These are phyloP conservation scores for Citrullus colocynthis DNA, from an alignment of 306 rosid species.

Conservation along the genomic window DNA sequence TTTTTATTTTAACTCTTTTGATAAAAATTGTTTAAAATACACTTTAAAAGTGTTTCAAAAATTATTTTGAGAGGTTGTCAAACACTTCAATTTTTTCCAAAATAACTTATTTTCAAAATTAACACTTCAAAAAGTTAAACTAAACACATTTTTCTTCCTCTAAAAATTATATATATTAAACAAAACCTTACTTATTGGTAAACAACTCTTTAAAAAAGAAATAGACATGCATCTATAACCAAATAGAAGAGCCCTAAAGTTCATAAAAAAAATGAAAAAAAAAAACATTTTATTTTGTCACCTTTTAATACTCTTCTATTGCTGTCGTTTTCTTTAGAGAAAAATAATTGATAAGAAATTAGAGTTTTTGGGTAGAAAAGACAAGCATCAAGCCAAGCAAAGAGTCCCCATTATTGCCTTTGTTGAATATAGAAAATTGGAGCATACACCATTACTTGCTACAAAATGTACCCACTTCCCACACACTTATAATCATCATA, in stretches of 20 bases:
- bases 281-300: background rate
- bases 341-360: background rate
- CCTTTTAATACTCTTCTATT: background rate
- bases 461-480: background rate
- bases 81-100: too few species aligned
- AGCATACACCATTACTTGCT: background rate
- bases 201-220: too few species aligned
- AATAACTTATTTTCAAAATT: too few species aligned
- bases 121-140: too few species aligned
- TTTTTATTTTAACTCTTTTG: too few species aligned
- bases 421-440: background rate
- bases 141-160: too few species aligned
- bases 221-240: too few species aligned
- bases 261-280: background rate
- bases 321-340: background rate
- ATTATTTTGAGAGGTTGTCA: too few species aligned
- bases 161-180: too few species aligned
- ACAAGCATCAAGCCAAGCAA: background rate
- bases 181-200: too few species aligned
- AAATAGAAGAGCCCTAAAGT: background rate
- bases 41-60: too few species aligned
- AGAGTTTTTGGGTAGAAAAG: conserved; percentile 1
- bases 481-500: background rate
- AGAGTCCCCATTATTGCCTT: conserved; percentile 4
- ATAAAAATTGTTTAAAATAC: too few species aligned